Evolutionary conservation across 129 eudicot genomes (phyloP), one percentile per base, ranked within the genome.

Genomic region (Sambucus nigra): DNA sequence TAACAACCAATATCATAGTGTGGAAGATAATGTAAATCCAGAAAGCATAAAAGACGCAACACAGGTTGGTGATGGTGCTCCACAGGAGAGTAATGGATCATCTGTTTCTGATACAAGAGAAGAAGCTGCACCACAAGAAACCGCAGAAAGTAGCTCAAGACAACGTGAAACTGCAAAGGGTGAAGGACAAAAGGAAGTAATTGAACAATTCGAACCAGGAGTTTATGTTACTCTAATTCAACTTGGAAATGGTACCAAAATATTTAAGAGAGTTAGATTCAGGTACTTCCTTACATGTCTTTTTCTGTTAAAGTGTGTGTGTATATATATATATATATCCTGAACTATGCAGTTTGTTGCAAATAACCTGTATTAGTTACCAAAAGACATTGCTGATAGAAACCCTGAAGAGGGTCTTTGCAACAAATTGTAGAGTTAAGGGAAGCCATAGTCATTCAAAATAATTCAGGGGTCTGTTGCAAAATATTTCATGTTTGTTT

Each of bases 131-230:
- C 14, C 32, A 23, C 74, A 61, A 17, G 38, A 63, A 57, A 29
- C 13, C 42, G 12, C 5, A 15, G 42, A 35, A 35, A 35, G 42
- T 15, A 35, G 42, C 19, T 19, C 76, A 9, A 71, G 62, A 41
- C 31, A 72, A 18, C 55, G 69, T 6, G 39, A 19, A 45, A 53
- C 65, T 68, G 22, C 73, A 13, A 69, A 25, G 41, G 57, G 21
- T 15, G 88, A 70, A 25, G 81, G 75, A 55, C 68, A 53, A 41
- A 83, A 49, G 59, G 93, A 89, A 71, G 73, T 74, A 2, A 81
- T 79, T 40, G 95, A 84, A 66, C 95, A 89, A 72, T 84, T 76
- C 65, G 95, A 89, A 60, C 83, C 94, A 24, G 95, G 95, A 35
- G 95, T 89, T 52, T 89, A 84, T 64, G 98, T 89, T 12, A 84